These are phyloP conservation scores for Wakefieldia striispora DNA, from an alignment of 768 basidiomycete genomes.

Conservation along the genomic window DNA sequence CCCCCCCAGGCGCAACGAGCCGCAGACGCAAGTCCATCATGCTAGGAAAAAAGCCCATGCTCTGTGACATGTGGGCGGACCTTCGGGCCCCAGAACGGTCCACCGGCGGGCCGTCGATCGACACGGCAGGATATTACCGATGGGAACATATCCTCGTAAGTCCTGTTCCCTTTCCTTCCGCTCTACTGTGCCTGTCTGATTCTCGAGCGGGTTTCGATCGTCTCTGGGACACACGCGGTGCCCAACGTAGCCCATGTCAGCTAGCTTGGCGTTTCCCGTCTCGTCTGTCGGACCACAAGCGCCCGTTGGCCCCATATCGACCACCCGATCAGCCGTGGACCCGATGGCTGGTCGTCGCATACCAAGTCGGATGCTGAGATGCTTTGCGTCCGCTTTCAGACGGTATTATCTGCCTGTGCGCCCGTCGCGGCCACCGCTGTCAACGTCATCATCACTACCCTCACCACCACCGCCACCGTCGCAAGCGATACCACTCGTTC, in stretches of 20 bases:
- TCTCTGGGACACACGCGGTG: too few relatives aligned
- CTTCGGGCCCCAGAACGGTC: not conserved
- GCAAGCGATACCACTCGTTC: too few relatives aligned
- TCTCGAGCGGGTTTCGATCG: too few relatives aligned
- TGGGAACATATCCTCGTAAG: too few relatives aligned
- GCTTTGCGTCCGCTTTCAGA: not conserved
- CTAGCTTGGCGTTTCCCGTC: constrained; percentile 5
- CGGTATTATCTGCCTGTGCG: not conserved
- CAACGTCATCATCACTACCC: not conserved
- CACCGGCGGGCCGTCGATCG: constrained; percentile 6
- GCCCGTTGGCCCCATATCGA: not conserved
- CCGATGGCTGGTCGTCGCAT: too few relatives aligned
- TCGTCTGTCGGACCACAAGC: not conserved
- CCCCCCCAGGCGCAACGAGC: not conserved
- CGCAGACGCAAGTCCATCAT: not conserved
- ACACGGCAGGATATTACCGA: too few relatives aligned
- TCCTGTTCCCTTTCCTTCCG: too few relatives aligned
- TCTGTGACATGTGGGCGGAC: constrained; percentile 46
- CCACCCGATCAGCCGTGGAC: not conserved
- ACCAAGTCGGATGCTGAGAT: not conserved
- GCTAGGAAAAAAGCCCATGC: constrained; percentile 34
- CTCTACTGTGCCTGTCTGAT: too few relatives aligned
- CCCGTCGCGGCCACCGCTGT: not conserved
- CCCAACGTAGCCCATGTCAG: constrained; percentile 26
- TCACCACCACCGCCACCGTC: too few relatives aligned